Percentiles rank a stretch among this genome's conserved stretches.
These are phyloP conservation scores for Diplogelasinospora grovesii DNA, from an alignment of 495 filamentous ascomycete species.

Conservation along the genomic window DNA sequence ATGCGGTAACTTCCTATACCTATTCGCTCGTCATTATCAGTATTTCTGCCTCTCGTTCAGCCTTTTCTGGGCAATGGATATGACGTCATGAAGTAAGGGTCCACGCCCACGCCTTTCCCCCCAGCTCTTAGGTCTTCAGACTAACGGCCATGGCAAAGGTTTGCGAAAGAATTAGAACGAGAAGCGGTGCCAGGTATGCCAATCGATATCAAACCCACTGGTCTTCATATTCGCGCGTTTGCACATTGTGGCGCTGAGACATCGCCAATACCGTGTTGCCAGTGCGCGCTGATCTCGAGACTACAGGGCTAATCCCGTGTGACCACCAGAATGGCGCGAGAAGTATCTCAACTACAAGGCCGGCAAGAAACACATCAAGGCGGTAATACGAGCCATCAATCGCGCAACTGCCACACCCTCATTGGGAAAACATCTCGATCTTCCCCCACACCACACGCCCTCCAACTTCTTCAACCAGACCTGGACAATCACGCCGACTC, in stretches of 20 bases:
- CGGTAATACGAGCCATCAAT: constrained; percentile 61
- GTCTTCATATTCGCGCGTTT: too few species aligned
- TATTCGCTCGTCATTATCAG: too few species aligned
- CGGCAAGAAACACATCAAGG: constrained; percentile 87
- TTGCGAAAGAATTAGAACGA: constrained; percentile 70
- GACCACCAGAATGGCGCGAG: constrained; percentile 64
- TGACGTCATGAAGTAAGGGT: constrained; percentile 32
- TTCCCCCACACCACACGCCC: constrained; percentile 17
- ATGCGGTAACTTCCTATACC: too few species aligned
- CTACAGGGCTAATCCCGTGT: background rate
- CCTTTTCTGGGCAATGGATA: too few species aligned
- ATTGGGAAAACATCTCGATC: constrained; percentile 14
- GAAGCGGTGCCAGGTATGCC: constrained; percentile 70
- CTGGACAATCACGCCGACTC: constrained; percentile 11
- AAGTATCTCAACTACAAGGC: constrained; percentile 93
- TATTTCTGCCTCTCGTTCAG: too few species aligned
- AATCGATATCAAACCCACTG: background rate
- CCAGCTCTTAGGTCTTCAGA: background rate
- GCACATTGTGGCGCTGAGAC: too few species aligned
- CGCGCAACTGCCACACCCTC: constrained; percentile 52
- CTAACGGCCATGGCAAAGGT: constrained; percentile 37
- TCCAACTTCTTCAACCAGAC: constrained; percentile 9
- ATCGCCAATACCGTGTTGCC: too few species aligned
- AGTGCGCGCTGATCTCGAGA: too few species aligned
- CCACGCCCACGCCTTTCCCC: background rate